Conservation (phyloP, 345 rosid species). For the Carallia pectinifolia region DNA sequence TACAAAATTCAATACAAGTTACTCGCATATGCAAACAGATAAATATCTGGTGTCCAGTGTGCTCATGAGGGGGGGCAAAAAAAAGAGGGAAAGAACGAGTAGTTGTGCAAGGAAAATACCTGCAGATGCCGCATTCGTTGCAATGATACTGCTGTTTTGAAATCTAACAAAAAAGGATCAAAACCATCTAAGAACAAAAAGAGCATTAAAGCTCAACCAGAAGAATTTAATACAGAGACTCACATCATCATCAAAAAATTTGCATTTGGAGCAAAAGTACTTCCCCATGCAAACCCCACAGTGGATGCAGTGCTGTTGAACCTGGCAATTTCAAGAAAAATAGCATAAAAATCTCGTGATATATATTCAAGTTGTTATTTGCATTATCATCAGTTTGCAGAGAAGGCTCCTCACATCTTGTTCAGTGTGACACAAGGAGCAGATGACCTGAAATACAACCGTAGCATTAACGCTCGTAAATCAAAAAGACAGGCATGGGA, state of each 20-base stretch:
- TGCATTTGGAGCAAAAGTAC: slow-evolving; percentile 67
- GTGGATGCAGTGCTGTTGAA: slow-evolving; percentile 48
- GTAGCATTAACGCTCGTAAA: background rate
- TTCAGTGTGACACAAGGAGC: slow-evolving; percentile 66
- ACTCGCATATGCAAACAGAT: background rate
- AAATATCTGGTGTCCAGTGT: background rate
- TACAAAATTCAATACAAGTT: slow-evolving; percentile 13
- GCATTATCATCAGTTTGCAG: background rate
- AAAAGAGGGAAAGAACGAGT: background rate
- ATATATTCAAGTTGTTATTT: background rate
- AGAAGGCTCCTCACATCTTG: slow-evolving; percentile 54
- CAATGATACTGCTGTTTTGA: slow-evolving; percentile 60
- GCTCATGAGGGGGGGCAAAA: background rate
- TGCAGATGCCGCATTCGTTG: slow-evolving; percentile 59
- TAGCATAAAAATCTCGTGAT: background rate
- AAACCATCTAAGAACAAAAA: slow-evolving; percentile 1
- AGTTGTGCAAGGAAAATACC: slow-evolving; percentile 20
- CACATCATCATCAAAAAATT: slow-evolving; percentile 74
- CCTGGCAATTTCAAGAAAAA: slow-evolving; percentile 32
- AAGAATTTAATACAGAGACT: background rate
- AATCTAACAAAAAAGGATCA: slow-evolving; percentile 30
- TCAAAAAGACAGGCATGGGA: background rate
- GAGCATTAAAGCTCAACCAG: background rate
- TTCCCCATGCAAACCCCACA: slow-evolving; percentile 81
- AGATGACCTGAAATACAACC: slow-evolving; percentile 49